Percentiles rank a stretch among this genome's conserved stretches.
These are phyloP conservation scores for Paulownia fortunei DNA, from an alignment of 257 asterid species.

Conservation along the genomic window DNA sequence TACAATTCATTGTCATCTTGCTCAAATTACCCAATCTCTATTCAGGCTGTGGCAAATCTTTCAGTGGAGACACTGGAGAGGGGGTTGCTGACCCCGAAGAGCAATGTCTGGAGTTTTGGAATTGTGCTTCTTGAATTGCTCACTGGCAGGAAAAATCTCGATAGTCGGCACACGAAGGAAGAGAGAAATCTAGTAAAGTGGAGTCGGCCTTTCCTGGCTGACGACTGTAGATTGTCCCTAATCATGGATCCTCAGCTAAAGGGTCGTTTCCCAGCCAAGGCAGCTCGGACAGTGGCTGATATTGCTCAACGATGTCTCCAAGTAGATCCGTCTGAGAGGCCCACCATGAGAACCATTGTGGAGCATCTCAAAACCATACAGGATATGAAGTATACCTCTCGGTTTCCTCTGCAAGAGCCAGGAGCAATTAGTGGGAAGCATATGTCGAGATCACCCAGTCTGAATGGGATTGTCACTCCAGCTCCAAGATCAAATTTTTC, in stretches of 20 bases:
- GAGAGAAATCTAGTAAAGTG: slow-evolving; percentile 89
- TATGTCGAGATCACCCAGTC: too few relatives aligned
- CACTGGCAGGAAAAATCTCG: slow-evolving; percentile 84
- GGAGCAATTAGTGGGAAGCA: too few relatives aligned
- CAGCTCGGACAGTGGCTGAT: slow-evolving; percentile 83
- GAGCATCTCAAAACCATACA: slow-evolving; percentile 79
- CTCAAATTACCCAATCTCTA: slow-evolving; percentile 13
- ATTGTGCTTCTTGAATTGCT: too few relatives aligned
- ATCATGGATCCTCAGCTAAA: slow-evolving; percentile 94
- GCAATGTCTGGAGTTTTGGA: too few relatives aligned
- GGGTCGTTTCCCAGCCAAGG: slow-evolving; percentile 81
- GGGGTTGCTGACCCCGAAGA: too few relatives aligned
- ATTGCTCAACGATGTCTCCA: slow-evolving; percentile 86
- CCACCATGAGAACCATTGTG: slow-evolving; percentile 86
- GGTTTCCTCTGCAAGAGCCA: slow-evolving; percentile 90
- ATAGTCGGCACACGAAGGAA: slow-evolving; percentile 75
- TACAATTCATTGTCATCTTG: slow-evolving; percentile 7
- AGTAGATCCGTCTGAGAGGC: slow-evolving; percentile 87
- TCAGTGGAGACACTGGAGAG: too few relatives aligned
- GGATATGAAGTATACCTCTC: slow-evolving; percentile 77
- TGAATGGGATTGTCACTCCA: slow-evolving; percentile 66
- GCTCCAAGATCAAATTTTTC: slow-evolving; percentile 55
- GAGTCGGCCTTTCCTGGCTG: slow-evolving; percentile 85
- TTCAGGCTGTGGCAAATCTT: slow-evolving; percentile 81
- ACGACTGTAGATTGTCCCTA: slow-evolving; percentile 75